Percentiles rank a stretch among this genome's conserved stretches.
Evolutionary conservation across 2,329 filamentous ascomycete species (phyloP).

Genomic region (Epichloe scottii): DNA sequence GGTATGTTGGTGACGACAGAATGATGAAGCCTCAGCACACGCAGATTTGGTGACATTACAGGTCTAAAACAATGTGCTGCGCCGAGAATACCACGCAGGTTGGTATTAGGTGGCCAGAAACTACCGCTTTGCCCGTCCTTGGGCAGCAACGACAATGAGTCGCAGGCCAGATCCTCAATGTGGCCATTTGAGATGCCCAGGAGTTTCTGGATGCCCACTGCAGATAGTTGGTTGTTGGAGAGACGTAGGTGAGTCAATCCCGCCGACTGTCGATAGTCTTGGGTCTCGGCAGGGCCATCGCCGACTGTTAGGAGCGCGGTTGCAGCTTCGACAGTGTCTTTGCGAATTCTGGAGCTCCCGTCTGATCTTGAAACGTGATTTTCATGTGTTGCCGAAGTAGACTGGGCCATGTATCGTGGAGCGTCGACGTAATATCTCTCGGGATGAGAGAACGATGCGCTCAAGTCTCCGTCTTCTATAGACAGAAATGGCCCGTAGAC

Average conservation of each 20-base stretch:
- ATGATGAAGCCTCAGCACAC: slow-evolving; percentile 43
- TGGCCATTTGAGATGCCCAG: slow-evolving; percentile 31
- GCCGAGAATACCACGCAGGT: slow-evolving; percentile 31
- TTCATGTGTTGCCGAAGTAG: background rate
- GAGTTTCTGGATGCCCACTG: slow-evolving; percentile 28
- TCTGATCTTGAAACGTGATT: background rate
- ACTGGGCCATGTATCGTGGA: slow-evolving; percentile 21
- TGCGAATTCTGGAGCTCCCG: slow-evolving; percentile 7
- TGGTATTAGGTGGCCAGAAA: slow-evolving; percentile 18
- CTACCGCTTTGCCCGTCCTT: slow-evolving; percentile 3
- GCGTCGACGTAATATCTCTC: slow-evolving; percentile 36
- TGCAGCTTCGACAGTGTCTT: slow-evolving; percentile 18
- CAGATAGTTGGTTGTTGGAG: slow-evolving; percentile 35
- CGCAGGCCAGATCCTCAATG: slow-evolving; percentile 41
- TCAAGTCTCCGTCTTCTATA: slow-evolving; percentile 35
- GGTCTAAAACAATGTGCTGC: slow-evolving; percentile 37
- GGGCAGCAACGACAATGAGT: slow-evolving; percentile 24
- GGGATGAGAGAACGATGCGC: slow-evolving; percentile 30
- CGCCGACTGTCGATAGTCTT: slow-evolving; percentile 10
- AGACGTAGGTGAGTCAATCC: slow-evolving; percentile 43
- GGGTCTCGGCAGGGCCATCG: slow-evolving; percentile 2
- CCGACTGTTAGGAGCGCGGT: slow-evolving; percentile 12
- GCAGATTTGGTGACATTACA: slow-evolving; percentile 39
- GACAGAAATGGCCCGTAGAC: slow-evolving; percentile 30
- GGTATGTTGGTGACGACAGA: slow-evolving; percentile 45